Percentiles rank a stretch among this genome's conserved stretches.
phyloP scores from a whole-genome alignment of 129 eudicot species.

The Heracleum sosnowskyi region DNA sequence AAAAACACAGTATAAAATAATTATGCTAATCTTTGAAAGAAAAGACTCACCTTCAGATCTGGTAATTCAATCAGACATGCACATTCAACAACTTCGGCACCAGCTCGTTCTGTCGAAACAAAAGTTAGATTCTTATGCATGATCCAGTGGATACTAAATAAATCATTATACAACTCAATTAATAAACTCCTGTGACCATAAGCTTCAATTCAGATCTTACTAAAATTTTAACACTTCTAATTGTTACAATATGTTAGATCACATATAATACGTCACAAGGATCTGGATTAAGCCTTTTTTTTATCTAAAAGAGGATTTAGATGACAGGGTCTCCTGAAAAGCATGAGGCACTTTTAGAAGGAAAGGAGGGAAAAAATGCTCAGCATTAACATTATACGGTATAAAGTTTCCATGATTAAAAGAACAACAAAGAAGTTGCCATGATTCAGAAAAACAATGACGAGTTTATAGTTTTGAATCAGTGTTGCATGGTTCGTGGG shows the following conservation, averaged over 20 bases:
- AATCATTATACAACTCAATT: not conserved
- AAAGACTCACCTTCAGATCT: slow-evolving; percentile 40
- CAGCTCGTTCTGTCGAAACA: slow-evolving; percentile 45
- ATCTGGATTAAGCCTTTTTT: not conserved
- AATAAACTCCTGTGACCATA: not conserved
- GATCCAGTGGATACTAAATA: not conserved
- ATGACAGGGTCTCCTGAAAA: not conserved
- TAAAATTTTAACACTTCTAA: not conserved
- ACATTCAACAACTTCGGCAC: slow-evolving; percentile 58
- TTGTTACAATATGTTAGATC: not conserved
- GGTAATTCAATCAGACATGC: slow-evolving; percentile 70
- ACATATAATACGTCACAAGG: too few relatives aligned
- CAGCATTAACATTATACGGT: not conserved
- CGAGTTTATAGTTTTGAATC: not conserved
- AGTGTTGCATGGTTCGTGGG: too few relatives aligned
- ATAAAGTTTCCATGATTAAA: not conserved
- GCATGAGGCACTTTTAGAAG: not conserved
- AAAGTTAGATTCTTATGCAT: not conserved
- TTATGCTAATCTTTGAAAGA: not conserved
- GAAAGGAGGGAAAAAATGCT: not conserved
- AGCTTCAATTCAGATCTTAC: not conserved
- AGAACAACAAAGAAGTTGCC: not conserved
- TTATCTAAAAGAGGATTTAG: not conserved
- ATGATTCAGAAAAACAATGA: not conserved
- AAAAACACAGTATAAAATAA: not conserved